Conservation (phyloP, 2,329 filamentous ascomycete genomes). For the Arthrobotrys iridis region DNA sequence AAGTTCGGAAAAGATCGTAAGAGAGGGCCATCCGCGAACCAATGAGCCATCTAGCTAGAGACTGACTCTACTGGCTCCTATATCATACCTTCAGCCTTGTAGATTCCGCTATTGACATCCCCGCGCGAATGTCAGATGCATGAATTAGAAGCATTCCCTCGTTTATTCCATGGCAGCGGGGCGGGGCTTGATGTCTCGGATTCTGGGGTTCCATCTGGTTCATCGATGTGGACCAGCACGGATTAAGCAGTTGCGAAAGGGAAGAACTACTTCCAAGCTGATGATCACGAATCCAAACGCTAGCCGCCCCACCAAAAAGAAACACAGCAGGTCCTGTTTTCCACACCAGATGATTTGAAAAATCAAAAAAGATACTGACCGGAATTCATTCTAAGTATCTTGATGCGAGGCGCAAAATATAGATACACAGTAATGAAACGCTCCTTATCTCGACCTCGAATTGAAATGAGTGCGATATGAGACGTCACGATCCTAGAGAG, state of each 20-base stretch:
- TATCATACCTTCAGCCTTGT: slow-evolving; percentile 31
- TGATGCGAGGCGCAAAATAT: slow-evolving; percentile 25
- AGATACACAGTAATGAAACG: slow-evolving; percentile 1
- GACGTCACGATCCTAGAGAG: background rate
- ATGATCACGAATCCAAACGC: slow-evolving; percentile 32
- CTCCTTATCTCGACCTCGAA: background rate
- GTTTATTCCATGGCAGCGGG: slow-evolving; percentile 26
- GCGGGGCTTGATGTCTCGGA: slow-evolving; percentile 38
- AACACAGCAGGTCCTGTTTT: background rate
- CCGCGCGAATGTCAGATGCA: slow-evolving; percentile 38
- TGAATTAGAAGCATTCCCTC: slow-evolving; percentile 35
- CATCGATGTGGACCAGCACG: slow-evolving; percentile 29
- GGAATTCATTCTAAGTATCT: slow-evolving; percentile 16
- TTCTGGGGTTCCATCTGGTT: slow-evolving; percentile 32
- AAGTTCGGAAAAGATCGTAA: too few species aligned
- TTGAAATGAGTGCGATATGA: slow-evolving; percentile 28
- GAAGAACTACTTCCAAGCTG: slow-evolving; percentile 46
- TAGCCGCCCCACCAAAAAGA: slow-evolving; percentile 5
- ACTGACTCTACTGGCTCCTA: slow-evolving; percentile 31
- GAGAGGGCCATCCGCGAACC: too few species aligned
- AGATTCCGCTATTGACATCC: slow-evolving; percentile 46
- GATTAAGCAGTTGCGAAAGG: slow-evolving; percentile 51
- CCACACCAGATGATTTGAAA: slow-evolving; percentile 18
- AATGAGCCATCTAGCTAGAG: slow-evolving; percentile 23
- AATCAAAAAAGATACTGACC: background rate